Conservation (phyloP, 1,139 yeast species). For the Candida sp. region DNA sequence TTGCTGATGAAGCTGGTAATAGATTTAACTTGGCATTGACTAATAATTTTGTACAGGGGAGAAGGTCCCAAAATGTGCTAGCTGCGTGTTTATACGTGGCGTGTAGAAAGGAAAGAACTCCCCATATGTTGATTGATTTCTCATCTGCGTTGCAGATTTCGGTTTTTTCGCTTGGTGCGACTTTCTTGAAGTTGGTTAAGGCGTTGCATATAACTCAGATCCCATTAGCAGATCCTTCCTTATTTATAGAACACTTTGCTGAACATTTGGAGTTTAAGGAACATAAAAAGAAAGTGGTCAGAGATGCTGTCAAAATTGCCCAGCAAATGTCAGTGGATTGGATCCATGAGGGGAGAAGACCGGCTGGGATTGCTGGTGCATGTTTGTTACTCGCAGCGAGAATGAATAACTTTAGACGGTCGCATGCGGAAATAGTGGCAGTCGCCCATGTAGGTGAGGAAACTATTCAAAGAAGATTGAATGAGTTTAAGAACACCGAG, state of each 20-base stretch:
- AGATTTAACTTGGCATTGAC: slow-evolving; percentile 88
- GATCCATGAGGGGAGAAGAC: slow-evolving; percentile 96
- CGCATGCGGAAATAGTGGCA: slow-evolving; percentile 91
- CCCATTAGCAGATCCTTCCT: slow-evolving; percentile 91
- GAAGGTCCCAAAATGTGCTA: slow-evolving; percentile 90
- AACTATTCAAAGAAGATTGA: slow-evolving; percentile 84
- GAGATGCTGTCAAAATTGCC: slow-evolving; percentile 84
- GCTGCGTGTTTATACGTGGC: slow-evolving; percentile 95
- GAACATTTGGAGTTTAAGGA: slow-evolving; percentile 78
- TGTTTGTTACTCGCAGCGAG: slow-evolving; percentile 90
- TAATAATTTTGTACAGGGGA: slow-evolving; percentile 90
- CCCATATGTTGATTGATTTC: slow-evolving; percentile 94
- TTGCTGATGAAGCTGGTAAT: slow-evolving; percentile 81
- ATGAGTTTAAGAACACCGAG: slow-evolving; percentile 78
- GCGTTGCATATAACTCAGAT: slow-evolving; percentile 69
- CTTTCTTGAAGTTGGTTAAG: slow-evolving; percentile 87
- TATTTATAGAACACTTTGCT: slow-evolving; percentile 92
- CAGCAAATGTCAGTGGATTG: slow-evolving; percentile 92
- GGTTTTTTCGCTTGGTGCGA: slow-evolving; percentile 93
- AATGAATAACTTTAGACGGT: slow-evolving; percentile 91
- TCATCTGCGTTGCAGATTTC: slow-evolving; percentile 86
- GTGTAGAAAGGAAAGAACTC: slow-evolving; percentile 86
- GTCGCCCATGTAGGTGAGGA: slow-evolving; percentile 95
- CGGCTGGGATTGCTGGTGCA: slow-evolving; percentile 99
- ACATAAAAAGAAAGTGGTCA: slow-evolving; percentile 68